A percentile compares a stretch with the other conserved stretches of the same genome.
phyloP scores from a whole-genome alignment of 352 stramenopile genomes.

The Globisporangium yorkense region DNA sequence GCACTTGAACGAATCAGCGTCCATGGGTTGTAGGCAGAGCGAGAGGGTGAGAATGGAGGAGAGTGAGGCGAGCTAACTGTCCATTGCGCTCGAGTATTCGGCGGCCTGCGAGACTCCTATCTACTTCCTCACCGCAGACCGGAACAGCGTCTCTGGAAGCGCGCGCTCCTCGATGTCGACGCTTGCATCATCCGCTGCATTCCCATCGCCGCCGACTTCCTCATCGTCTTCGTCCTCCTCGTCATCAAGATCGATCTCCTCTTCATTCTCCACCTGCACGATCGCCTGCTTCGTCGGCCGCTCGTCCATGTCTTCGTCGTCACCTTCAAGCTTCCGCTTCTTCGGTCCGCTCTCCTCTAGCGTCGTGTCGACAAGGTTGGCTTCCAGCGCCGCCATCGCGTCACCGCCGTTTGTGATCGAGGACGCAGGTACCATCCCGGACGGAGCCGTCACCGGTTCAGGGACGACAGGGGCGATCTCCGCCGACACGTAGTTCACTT shows the following conservation, averaged over 20 bases:
- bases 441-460: slow-evolving; percentile 12
- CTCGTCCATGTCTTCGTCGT: slow-evolving; percentile 53
- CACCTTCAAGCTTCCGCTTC: slow-evolving; percentile 59
- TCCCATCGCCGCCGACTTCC: slow-evolving; percentile 1
- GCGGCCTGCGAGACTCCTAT: neutral
- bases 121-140: slow-evolving; percentile 10
- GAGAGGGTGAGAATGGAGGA: neutral
- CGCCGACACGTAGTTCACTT: slow-evolving; percentile 96
- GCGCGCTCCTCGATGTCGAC: slow-evolving; percentile 49
- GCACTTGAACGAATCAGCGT: slow-evolving; percentile 37
- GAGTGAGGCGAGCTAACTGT: neutral
- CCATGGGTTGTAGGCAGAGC: slow-evolving; percentile 5
- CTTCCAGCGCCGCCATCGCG: slow-evolving; percentile 86
- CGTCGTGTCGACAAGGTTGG: slow-evolving; percentile 52
- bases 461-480: slow-evolving; percentile 63
- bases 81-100: neutral
- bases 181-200: neutral
- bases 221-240: slow-evolving; percentile 48
- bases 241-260: slow-evolving; percentile 94
- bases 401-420: slow-evolving; percentile 56
- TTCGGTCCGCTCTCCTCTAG: slow-evolving; percentile 27
- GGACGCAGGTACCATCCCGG: slow-evolving; percentile 54
- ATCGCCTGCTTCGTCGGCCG: slow-evolving; percentile 74
- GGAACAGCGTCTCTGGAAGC: slow-evolving; percentile 47
- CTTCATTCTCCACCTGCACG: slow-evolving; percentile 72